These are phyloP conservation scores for Gastrodia elata DNA, from an alignment of 106 monocot species.

Conservation along the genomic window DNA sequence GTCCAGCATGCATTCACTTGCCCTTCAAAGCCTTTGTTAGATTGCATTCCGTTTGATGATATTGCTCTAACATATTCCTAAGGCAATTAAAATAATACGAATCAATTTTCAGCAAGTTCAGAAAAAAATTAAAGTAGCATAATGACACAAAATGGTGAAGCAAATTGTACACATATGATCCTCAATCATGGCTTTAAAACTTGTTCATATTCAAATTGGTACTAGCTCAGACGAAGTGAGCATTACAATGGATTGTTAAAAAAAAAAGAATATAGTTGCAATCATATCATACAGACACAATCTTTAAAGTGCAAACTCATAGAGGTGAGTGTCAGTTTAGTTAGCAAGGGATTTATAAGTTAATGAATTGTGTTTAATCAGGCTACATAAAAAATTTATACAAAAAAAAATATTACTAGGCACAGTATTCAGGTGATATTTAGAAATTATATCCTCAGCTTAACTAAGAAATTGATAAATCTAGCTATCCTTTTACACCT, in stretches of 20 bases:
- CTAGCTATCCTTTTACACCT: background rate
- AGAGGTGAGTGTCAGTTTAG: too few relatives aligned
- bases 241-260: background rate
- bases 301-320: background rate
- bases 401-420: too few relatives aligned
- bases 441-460: background rate
- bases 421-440: background rate
- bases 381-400: too few relatives aligned
- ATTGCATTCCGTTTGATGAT: constrained; percentile 89
- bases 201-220: background rate
- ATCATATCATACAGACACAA: background rate
- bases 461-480: background rate
- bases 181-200: background rate
- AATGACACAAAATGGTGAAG: background rate
- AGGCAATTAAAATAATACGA: constrained; percentile 6
- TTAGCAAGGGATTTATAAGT: too few relatives aligned
- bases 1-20: constrained; percentile 97
- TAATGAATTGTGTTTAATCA: too few relatives aligned
- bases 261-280: background rate
- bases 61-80: constrained; percentile 93
- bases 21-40: constrained; percentile 80
- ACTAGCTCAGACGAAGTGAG: background rate
- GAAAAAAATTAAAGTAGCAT: background rate
- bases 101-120: background rate
- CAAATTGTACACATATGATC: background rate